These are phyloP conservation scores for Nemania sp. DNA, from an alignment of 2,329 filamentous ascomycete genomes.

Conservation along the genomic window DNA sequence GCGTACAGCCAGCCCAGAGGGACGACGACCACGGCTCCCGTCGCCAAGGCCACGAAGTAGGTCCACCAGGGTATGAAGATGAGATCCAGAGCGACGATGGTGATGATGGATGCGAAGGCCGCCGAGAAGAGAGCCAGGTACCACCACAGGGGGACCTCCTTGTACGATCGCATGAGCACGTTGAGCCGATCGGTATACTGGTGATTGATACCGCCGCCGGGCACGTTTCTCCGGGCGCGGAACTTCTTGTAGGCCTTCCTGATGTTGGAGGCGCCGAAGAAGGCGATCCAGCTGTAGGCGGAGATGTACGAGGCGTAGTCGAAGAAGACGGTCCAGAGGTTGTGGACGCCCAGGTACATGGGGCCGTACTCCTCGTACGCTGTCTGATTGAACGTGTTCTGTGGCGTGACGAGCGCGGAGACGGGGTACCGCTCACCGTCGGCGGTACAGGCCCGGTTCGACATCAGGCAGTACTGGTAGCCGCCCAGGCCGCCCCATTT, in stretches of 20 bases:
- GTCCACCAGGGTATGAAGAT: conserved; percentile 66
- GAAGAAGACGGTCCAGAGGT: conserved; percentile 63
- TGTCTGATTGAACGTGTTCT: conserved; percentile 54
- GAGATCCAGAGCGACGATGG: conserved; percentile 54
- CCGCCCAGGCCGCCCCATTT: conserved; percentile 60
- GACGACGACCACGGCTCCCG: conserved; percentile 59
- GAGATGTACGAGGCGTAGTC: conserved; percentile 64
- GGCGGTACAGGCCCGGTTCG: conserved; percentile 57
- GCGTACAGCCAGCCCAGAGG: conserved; percentile 64
- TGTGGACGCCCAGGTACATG: conserved; percentile 61
- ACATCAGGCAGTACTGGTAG: conserved; percentile 61
- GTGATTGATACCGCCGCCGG: conserved; percentile 50
- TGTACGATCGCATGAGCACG: conserved; percentile 59
- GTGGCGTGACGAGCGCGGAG: conserved; percentile 46
- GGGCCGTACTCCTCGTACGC: conserved; percentile 55
- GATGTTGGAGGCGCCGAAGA: conserved; percentile 58
- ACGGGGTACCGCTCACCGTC: conserved; percentile 54
- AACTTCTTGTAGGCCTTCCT: conserved; percentile 51
- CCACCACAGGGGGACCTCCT: conserved; percentile 65
- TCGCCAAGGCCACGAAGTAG: conserved; percentile 60
- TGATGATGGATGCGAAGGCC: conserved; percentile 53
- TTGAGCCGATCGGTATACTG: conserved; percentile 64
- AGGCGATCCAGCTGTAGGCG: conserved; percentile 61
- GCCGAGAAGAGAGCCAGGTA: conserved; percentile 54
- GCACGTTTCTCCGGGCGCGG: conserved; percentile 42